phyloP scores from a whole-genome alignment of 495 filamentous ascomycete species.

The Podospora bellae-mahoneyi region DNA sequence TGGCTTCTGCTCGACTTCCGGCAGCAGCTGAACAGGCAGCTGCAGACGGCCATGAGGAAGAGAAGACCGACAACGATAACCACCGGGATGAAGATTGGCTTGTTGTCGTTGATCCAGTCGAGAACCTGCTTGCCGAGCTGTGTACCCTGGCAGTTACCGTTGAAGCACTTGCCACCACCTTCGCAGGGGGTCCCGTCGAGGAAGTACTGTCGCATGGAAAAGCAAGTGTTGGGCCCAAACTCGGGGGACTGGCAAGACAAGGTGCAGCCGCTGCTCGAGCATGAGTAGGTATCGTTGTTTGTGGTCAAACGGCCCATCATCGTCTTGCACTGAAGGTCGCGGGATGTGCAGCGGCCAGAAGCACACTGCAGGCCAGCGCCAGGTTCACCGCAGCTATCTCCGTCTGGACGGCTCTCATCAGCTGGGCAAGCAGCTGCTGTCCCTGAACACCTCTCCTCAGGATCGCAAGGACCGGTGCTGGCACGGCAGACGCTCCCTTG shows the following conservation, averaged over 20 bases:
- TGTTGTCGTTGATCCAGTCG: constrained; percentile 67
- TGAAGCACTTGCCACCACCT: constrained; percentile 73
- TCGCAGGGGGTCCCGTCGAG: constrained; percentile 88
- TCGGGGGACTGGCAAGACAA: constrained; percentile 73
- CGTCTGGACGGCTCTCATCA: constrained; percentile 68
- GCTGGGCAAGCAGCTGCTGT: constrained; percentile 66
- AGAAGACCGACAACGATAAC: constrained; percentile 63
- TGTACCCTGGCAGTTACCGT: constrained; percentile 67
- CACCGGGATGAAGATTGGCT: constrained; percentile 73
- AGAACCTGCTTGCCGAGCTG: constrained; percentile 57
- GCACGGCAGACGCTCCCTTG: constrained; percentile 70
- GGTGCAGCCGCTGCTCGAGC: constrained; percentile 66
- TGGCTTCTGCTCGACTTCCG: constrained; percentile 8
- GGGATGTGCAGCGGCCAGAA: constrained; percentile 91
- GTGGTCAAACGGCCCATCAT: constrained; percentile 75
- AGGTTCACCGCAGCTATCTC: constrained; percentile 59
- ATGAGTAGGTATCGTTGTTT: constrained; percentile 79
- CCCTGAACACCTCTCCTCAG: constrained; percentile 77
- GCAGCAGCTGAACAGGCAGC: constrained; percentile 56
- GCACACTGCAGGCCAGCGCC: constrained; percentile 68
- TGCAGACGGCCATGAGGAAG: constrained; percentile 58
- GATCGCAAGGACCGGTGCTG: constrained; percentile 76
- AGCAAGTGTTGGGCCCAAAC: constrained; percentile 62
- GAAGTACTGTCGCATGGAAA: constrained; percentile 83
- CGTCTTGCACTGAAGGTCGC: constrained; percentile 83